Evolutionary conservation across 2,329 filamentous ascomycete species (phyloP), one percentile per base, ranked within the genome.

Genomic region (Tolypocladium inflatum): DNA sequence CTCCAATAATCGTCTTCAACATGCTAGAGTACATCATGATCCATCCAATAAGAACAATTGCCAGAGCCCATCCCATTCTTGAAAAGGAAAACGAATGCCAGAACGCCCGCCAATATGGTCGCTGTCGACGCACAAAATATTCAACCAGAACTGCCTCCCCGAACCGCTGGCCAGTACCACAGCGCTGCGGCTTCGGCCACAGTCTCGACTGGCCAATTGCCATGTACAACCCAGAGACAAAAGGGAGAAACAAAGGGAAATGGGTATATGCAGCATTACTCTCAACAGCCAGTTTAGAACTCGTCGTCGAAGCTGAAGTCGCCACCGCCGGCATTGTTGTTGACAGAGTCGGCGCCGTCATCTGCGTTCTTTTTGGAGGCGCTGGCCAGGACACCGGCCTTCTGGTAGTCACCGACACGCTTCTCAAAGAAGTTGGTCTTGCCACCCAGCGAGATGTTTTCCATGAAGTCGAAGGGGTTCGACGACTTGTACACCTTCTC

Each of bases 351-450:
- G 7, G 72, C 73, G 37, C 45, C 42, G 11, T 79, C 74, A 23
- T 81, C 78, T n/a, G 78, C 73, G 73, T 88, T 87, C 80, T 91
- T 91, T 78, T 89, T 89, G 67, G 60, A 58, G 15, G 87, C 89
- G 78, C 89, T 92, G 70, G 88, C 88, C 91, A 99, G 96, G 75
- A 99, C 93, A 80, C 94, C 94, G 42, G 94, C 92, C 84, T 99
- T 99, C 79, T 99, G 94, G 85, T 99, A 99, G 71, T 99, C 94
- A 74, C 88, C 94, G 59, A 99, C 94, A 68, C 94, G 91, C 89
- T 99, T 99, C 88, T 99, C 94, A 74, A 99, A 99, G 85, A 99
- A 99, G 86, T 99, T 99, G 74, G 94, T 99, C 89, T 99, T 99
- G 77, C 94, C 94, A 56, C 91, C 90, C 13, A 99, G 84, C 26